Evolutionary conservation across 2,329 filamentous ascomycete genomes (phyloP).

Genomic region (Tolypocladium pustulatum): DNA sequence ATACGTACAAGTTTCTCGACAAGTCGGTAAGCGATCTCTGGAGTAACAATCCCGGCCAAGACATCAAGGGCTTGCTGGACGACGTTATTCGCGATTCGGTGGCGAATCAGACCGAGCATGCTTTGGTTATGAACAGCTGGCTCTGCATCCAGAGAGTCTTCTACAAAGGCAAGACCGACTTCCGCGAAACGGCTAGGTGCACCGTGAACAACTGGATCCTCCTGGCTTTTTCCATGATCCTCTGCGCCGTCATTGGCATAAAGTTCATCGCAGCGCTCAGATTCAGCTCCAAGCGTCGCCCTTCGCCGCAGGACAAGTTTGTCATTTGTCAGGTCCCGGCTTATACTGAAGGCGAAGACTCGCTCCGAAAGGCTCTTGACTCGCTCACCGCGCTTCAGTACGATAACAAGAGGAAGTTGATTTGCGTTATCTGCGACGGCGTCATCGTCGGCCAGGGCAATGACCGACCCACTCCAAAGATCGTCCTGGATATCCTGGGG

Average conservation of each 20-base stretch:
- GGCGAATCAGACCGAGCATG: conserved; percentile 39
- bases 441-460: conserved; percentile 95
- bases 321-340: conserved; percentile 97
- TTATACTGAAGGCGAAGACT: conserved; percentile 96
- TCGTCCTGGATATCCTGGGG: conserved; percentile 92
- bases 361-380: conserved; percentile 82
- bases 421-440: conserved; percentile 93
- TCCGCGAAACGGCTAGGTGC: conserved; percentile 66
- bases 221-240: conserved; percentile 73
- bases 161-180: conserved; percentile 75
- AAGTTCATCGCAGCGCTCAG: conserved; percentile 93
- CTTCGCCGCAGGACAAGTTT: conserved; percentile 91
- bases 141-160: conserved; percentile 78
- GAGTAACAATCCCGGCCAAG: conserved; percentile 63
- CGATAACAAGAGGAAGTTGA: conserved; percentile 96
- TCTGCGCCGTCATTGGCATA: conserved; percentile 67
- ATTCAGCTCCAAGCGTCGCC: conserved; percentile 82
- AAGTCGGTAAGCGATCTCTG: conserved; percentile 55
- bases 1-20: conserved; percentile 63
- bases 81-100: conserved; percentile 34
- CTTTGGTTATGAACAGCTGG: conserved; percentile 52
- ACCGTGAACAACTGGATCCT: conserved; percentile 87
- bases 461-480: conserved; percentile 92
- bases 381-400: conserved; percentile 91
- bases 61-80: conserved; percentile 62